Conservation (phyloP, 371 early-diverging fungal species). For the Pancytospora epiphaga region DNA sequence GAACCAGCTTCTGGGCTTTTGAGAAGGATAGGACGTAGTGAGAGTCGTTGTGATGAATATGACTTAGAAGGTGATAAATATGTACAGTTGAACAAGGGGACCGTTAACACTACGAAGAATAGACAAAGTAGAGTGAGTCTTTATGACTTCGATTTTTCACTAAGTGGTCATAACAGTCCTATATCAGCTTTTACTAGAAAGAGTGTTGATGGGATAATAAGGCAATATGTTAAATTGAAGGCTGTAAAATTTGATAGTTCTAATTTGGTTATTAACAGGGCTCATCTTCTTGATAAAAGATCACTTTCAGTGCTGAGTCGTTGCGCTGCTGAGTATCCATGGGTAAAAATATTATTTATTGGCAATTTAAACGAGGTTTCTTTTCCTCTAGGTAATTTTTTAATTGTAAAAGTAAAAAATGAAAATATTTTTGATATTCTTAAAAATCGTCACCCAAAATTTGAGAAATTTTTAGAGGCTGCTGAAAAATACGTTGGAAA, state of each 20-base stretch:
- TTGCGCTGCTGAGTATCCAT: not conserved
- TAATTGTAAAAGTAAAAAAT: not conserved
- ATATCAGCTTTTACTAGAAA: not conserved
- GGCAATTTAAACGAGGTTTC: not conserved
- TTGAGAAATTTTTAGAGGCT: not conserved
- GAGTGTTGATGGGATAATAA: not conserved
- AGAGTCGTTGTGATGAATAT: constrained; percentile 49
- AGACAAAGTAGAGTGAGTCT: constrained; percentile 44
- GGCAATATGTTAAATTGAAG: not conserved
- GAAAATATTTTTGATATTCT: not conserved
- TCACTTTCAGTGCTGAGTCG: not conserved
- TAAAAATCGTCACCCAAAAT: not conserved
- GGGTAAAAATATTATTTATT: not conserved
- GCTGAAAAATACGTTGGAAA: not conserved
- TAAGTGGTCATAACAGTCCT: not conserved
- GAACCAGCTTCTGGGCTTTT: constrained; percentile 50
- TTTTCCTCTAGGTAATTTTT: not conserved
- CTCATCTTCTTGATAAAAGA: not conserved
- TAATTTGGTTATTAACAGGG: not conserved
- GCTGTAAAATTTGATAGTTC: not conserved
- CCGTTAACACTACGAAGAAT: constrained; percentile 49
- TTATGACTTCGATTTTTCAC: constrained; percentile 50
- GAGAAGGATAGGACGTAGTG: constrained; percentile 57
- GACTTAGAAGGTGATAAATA: constrained; percentile 58
- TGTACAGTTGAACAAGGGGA: constrained; percentile 52